Evolutionary conservation across 768 basidiomycete genomes (phyloP), one percentile per base, ranked within the genome.

Genomic region (Rhizopogon vinicolor): DNA sequence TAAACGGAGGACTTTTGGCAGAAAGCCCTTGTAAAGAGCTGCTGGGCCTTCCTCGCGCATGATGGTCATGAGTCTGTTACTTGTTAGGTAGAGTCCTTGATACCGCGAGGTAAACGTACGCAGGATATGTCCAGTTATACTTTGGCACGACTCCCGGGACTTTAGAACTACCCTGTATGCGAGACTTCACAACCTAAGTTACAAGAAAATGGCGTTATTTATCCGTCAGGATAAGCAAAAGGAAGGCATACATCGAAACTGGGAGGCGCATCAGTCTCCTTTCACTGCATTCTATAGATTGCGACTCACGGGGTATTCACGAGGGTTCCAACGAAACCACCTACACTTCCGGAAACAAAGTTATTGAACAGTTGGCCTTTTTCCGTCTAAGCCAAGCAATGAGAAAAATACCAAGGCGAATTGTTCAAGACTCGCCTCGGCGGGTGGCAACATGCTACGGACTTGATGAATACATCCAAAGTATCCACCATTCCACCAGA

Each of bases 61-160:
- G 60, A 95, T 92, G 5, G 84, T 87, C 18, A 81, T 72, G 9
- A 95, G 75, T 41, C 80, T 82, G 55, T 40, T 14, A 49, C 28
- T 40, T 4, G 6, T 63, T n/a, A 51, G 46, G 41, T 42, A 8
- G 13, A 40, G 42, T 18, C 19, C 10, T 50, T 3, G 10, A 58
- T 10, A 40, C 7, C 2, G 16, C 33, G 60, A 28, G 52, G 53
- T 39, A 43, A n/a, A 58, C 74, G 35, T 61, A 82, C 57, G 91
- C 89, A 14, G 95, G 94, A 74, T 95, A 94, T 52, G 95, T 87
- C 95, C 95, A 97, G 72, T 89, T 90, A 73, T 95, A 94, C 65
- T 93, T 95, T 18, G 89, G 89, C 1, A 71, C 71, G n/a, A 85
- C 83, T 14, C 91, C 92, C 0, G 88, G 81, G 29, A 77, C 64